Base-by-base conservation (phyloP, 2,329 filamentous ascomycete genomes). In the Aspergillus tanneri region DNA sequence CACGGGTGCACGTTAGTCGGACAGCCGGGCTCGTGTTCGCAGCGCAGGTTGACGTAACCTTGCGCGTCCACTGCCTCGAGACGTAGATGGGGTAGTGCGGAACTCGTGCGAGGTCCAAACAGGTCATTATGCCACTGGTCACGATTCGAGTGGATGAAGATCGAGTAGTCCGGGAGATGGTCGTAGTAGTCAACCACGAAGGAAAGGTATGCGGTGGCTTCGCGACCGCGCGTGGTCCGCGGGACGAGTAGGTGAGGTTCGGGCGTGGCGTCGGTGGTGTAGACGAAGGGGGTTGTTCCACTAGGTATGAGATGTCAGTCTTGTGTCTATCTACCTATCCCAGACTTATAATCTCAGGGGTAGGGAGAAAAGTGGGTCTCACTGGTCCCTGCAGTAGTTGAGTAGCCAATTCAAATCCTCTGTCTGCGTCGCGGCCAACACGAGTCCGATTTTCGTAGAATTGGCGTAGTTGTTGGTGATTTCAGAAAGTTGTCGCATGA, bases 101-200 rank as follows among this genome's bases (percentile, higher is more conserved):
- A 50, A 16, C 51, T 56, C 10, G 68, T 69, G 16, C 54, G 53
- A 14, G 65, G 55, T 9, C 64, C 62, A 24, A 58, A 61, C 5
- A 78, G 72, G 53, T 81, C 78, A 58, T 81, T 82, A 63, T 82
- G 79, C 79, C 79, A 82, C 38, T 78, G 71, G 42, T 69, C 70
- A 18, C 78, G 73, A 49, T 84, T 77, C 10, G 78, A 75, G 60
- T 86, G 83, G 64, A 82, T 77, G 66, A 86, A 83, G 54, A 85
- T 77, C 24, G 73, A 72, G 51, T 84, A 73, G 45, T 83, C 80
- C 2, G 80, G 76, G 3, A 86, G 73, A 3, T 71, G 58, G 52
- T 84, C 74, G 67, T 86, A 85, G 62, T 79, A 75, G 61, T 83
- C 80, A 57, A 83, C 77, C 57, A 85, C 76, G 64, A 82, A 84